phyloP scores from a whole-genome alignment of 2,329 filamentous ascomycete genomes.

The Fusarium chuoi region DNA sequence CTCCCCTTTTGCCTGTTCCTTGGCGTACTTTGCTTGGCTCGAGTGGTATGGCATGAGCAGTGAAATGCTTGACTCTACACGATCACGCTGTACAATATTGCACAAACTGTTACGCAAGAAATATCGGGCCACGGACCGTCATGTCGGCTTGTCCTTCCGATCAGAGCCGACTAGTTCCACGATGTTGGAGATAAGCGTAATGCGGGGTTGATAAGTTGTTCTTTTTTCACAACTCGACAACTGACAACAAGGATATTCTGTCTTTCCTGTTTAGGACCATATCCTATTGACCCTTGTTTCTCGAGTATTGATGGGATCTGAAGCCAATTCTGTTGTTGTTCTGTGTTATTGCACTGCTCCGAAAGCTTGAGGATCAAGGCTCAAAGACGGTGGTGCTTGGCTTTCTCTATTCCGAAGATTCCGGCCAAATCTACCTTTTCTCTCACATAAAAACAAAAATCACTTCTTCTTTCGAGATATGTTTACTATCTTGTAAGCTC shows the following conservation, averaged over 20 bases:
- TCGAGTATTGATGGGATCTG: not conserved
- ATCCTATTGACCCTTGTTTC: not conserved
- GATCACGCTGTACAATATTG: not conserved
- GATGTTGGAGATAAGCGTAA: slow-evolving; percentile 48
- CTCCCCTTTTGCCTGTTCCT: rapidly evolving
- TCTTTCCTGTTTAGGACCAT: not conserved
- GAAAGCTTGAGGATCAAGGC: not conserved
- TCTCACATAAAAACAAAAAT: too few relatives aligned
- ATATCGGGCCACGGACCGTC: slow-evolving; percentile 51
- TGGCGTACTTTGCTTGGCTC: not conserved
- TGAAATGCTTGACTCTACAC: rapidly evolving
- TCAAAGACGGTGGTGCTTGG: not conserved
- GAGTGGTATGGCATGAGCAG: not conserved
- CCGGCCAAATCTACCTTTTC: not conserved
- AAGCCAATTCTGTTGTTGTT: not conserved
- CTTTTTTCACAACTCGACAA: not conserved
- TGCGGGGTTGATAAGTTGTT: slow-evolving; percentile 33
- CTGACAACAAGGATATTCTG: slow-evolving; percentile 1
- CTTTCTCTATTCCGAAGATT: not conserved
- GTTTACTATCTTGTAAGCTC: not conserved
- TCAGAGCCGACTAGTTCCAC: slow-evolving; percentile 11
- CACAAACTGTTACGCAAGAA: not conserved
- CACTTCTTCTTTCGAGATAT: not conserved
- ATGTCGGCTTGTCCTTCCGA: slow-evolving; percentile 12
- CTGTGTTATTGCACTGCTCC: not conserved